phyloP scores from a whole-genome alignment of 2,329 filamentous ascomycete species.

The Claviceps citrina region DNA sequence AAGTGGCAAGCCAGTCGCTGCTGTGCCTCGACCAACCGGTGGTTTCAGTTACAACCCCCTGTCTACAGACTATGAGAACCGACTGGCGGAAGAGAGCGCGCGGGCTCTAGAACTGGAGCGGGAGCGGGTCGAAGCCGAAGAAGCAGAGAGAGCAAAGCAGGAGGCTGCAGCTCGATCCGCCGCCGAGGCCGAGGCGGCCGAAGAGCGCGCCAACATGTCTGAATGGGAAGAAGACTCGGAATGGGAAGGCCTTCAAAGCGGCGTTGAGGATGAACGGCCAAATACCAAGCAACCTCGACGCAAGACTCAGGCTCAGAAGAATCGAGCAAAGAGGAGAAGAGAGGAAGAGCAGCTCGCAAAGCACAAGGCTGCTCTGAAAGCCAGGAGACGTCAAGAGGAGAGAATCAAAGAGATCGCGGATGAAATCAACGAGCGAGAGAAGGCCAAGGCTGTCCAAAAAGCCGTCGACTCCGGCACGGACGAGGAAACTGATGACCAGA shows the following conservation, averaged over 20 bases:
- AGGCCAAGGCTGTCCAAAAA: constrained; percentile 27
- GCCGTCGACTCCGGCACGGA: constrained; percentile 31
- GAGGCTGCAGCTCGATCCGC: constrained; percentile 56
- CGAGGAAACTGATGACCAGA: constrained; percentile 43
- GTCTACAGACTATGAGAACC: constrained; percentile 70
- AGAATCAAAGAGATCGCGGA: constrained; percentile 56
- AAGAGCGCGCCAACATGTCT: constrained; percentile 47
- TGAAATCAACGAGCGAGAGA: constrained; percentile 44
- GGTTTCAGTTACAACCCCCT: constrained; percentile 87
- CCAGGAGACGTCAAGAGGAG: constrained; percentile 55
- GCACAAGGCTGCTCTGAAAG: constrained; percentile 61
- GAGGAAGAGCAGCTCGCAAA: constrained; percentile 64
- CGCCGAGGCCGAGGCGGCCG: constrained; percentile 59
- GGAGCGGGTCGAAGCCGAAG: constrained; percentile 51
- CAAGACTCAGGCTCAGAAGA: constrained; percentile 75
- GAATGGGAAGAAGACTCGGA: constrained; percentile 79
- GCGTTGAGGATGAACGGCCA: constrained; percentile 51
- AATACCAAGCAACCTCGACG: constrained; percentile 55
- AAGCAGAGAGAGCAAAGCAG: constrained; percentile 49
- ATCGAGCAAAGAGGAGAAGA: constrained; percentile 77
- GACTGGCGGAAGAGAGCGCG: constrained; percentile 58
- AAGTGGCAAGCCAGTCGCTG: constrained; percentile 62
- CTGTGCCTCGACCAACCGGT: constrained; percentile 62
- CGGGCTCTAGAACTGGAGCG: constrained; percentile 68
- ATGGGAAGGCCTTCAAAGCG: constrained; percentile 82